A percentile compares a stretch with the other conserved stretches of the same genome.
Evolutionary conservation across 2,329 filamentous ascomycete genomes (phyloP).

Genomic region (Scleromitrula shiraiana): DNA sequence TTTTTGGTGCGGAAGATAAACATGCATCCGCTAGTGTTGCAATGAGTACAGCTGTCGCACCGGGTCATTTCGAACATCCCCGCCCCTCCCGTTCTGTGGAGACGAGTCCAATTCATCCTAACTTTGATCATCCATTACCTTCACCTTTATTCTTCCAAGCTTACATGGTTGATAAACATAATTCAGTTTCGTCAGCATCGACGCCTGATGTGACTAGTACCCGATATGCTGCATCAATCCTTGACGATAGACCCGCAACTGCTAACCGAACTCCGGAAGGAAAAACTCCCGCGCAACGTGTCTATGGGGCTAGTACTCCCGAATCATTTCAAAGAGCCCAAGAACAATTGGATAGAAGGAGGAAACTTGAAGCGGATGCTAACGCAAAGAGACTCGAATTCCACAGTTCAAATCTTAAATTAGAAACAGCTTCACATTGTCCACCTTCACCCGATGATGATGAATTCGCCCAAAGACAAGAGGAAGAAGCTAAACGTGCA

Average conservation of each 20-base stretch:
- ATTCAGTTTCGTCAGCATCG: conserved; percentile 19
- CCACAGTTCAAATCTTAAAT: conserved; percentile 1
- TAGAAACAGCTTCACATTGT: conserved; percentile 22
- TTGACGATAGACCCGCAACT: conserved; percentile 41
- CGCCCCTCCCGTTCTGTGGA: conserved; percentile 19
- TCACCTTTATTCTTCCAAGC: conserved; percentile 27
- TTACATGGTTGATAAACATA: conserved; percentile 20
- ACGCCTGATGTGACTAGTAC: conserved; percentile 21
- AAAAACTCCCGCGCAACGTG: conserved; percentile 31
- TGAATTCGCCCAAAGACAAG: conserved; percentile 22
- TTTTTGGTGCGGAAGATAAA: conserved; percentile 52
- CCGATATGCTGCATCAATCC: conserved; percentile 27
- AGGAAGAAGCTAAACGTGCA: conserved; percentile 19
- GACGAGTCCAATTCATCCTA: conserved; percentile 15
- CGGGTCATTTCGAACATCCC: conserved; percentile 39
- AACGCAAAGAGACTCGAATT: conserved; percentile 27
- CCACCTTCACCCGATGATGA: conserved; percentile 42
- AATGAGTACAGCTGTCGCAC: conserved; percentile 52
- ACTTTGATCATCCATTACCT: conserved; percentile 19
- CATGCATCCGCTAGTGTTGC: conserved; percentile 57
- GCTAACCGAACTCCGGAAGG: conserved; percentile 38
- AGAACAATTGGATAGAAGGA: conserved; percentile 27
- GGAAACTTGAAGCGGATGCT: conserved; percentile 30
- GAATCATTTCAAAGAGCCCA: conserved; percentile 35
- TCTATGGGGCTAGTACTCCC: conserved; percentile 34